Evolutionary conservation across 306 rosid species (phyloP), one percentile per base, ranked within the genome.

Genomic region (Alnus glutinosa): DNA sequence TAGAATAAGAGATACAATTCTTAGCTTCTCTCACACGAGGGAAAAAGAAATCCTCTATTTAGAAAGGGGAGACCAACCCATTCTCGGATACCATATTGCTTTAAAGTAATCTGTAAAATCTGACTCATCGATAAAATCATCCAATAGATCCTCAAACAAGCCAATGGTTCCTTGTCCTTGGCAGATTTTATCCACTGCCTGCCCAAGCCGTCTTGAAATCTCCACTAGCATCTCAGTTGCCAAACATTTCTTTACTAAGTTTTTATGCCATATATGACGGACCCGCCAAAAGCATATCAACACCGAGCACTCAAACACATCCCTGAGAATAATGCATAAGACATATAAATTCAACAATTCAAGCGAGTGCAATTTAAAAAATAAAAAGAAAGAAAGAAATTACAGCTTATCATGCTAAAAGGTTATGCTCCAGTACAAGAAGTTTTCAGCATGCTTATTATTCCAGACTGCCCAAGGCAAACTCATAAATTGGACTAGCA

Each of bases 231-330:
- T 89, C 64, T 57, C 89, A 82, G 80, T 84, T 70, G 86, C 87
- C 77, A 59, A 75, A 82, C 86, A 83, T 84, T 86, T 88, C 80
- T 87, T 89, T 80, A 88, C 66, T 71, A 94, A 58, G 86, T 86
- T 92, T 76, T 92, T 94, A 85, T 94, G 94, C 97, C 97, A 91
- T 55, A 85, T 83, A 85, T 94, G 95, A 37, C 94, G 90, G 70
- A 92, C 88, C 50, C 95, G 86, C 97, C 98, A 92, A 75, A 92
- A 87, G 86, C 92, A 84, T 78, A 94, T 73, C 85, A 94, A 72
- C 47, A 89, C 89, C 0, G 95, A 88, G 82, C 97, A 94, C 80
- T 88, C 95, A 80, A 92, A 92, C 64, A 94, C 94, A 75, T 94
- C 98, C 95, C 98, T 92, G 91, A 79, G 73, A 58, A 77, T 23